Evolutionary conservation across 305 asterid species (phyloP).

Genomic region (Solanum chacoense): DNA sequence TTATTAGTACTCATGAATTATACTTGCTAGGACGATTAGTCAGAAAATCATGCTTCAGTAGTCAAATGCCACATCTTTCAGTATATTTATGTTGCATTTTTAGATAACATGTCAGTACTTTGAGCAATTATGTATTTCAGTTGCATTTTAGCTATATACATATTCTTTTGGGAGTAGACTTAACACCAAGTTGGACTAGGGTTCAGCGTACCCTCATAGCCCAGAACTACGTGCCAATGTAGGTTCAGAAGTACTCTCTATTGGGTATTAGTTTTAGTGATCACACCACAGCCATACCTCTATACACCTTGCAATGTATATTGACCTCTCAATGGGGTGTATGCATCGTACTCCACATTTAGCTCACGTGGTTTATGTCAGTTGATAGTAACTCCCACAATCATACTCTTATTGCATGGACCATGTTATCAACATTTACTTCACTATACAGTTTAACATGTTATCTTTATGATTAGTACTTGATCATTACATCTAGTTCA

Average conservation of each 20-base stretch:
- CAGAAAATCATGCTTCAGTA: background rate
- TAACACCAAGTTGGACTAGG: background rate
- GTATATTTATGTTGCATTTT: background rate
- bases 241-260: no score
- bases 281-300: background rate
- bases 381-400: background rate
- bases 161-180: background rate
- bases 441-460: background rate
- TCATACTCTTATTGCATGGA: background rate
- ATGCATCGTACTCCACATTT: background rate
- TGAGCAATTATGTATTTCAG: background rate
- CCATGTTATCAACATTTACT: background rate
- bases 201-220: background rate
- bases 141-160: background rate
- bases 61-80: background rate
- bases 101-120: background rate
- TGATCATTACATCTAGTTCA: background rate
- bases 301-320: background rate
- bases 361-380: background rate
- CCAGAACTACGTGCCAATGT: background rate
- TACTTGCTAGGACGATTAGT: background rate
- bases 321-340: background rate
- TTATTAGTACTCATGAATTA: background rate
- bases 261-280: background rate
- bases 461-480: background rate